Evolutionary conservation across 73 alveolate species (phyloP), one percentile per base, ranked within the genome.

Genomic region (Chromera velia): DNA sequence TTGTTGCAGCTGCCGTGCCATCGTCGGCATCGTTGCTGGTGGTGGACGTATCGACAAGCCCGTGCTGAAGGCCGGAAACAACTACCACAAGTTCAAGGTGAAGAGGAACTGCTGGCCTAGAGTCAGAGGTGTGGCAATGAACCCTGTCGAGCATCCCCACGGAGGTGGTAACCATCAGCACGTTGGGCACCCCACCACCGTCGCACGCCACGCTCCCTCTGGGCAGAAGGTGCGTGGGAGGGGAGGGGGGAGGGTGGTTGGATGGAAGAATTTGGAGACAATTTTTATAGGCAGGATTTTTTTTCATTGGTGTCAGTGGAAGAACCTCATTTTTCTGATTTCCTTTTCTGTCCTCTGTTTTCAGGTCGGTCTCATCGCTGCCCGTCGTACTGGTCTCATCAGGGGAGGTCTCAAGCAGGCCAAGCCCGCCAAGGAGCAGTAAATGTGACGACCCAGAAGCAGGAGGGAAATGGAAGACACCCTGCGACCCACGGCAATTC

Each of bases 111-210:
- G 86, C 85, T 94, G 97, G 97, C 98, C 98, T 31, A 89, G 84
- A 80, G 96, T 93, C 63, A 91, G 96, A 88, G 98, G 98, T 80
- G 94, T 88, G 29, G 97, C 97, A 72, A 94, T 94, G 98, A 94
- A 94, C 93, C 98, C 98, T 73, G 98, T 94, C 70, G 98, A 94
- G 84, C 98, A 94, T 84, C 98, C 98, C 30, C 96, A 93, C 81
- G 98, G 98, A 81, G 98, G 98, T 77, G 98, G 98, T 88, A 94
- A 94, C 92, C 94, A 94, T 79, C 96, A 94, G 88, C 98, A 94
- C 82, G 88, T 94, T 66, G 98, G 98, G 72, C 95, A 93, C 83
- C 98, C 98, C 67, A 85, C 97, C 55, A 94, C 98, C 30, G 89
- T 94, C 70, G 78, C 94, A 30, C 92, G 97, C 89, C 89, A 84